Evolutionary conservation across 2,329 filamentous ascomycete genomes (phyloP).

Genomic region (Metarhizium album): DNA sequence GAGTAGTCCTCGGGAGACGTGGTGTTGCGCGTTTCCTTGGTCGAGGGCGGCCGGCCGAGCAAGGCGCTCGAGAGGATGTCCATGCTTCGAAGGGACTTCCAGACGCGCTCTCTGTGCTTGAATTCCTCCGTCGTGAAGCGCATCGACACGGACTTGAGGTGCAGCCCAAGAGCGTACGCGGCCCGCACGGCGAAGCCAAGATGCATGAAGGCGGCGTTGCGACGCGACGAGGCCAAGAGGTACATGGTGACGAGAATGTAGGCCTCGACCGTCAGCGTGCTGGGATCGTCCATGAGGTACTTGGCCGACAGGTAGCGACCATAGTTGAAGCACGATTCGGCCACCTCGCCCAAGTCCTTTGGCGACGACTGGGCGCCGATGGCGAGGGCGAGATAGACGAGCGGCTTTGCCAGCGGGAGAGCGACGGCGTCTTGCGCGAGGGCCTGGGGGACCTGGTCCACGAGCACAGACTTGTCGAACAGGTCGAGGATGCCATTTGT

Average conservation of each 20-base stretch:
- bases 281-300: slow-evolving; percentile 36
- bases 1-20: slow-evolving; percentile 14
- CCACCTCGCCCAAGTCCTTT: slow-evolving; percentile 15
- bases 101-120: slow-evolving; percentile 14
- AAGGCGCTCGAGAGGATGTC: slow-evolving; percentile 17
- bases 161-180: slow-evolving; percentile 45
- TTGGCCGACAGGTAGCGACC: slow-evolving; percentile 16
- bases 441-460: slow-evolving; percentile 11
- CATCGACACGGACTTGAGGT: slow-evolving; percentile 19
- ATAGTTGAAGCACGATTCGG: slow-evolving; percentile 16
- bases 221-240: slow-evolving; percentile 45
- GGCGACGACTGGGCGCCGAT: slow-evolving; percentile 19
- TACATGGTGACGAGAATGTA: slow-evolving; percentile 50
- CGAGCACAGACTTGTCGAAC: slow-evolving; percentile 19
- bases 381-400: slow-evolving; percentile 26
- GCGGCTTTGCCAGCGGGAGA: slow-evolving; percentile 12
- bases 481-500: slow-evolving; percentile 24
- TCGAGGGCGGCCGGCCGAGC: slow-evolving; percentile 16
- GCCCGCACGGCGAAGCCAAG: slow-evolving; percentile 47
- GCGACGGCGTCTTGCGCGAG: slow-evolving; percentile 3
- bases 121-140: slow-evolving; percentile 13
- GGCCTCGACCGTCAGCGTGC: slow-evolving; percentile 37
- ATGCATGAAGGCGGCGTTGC: slow-evolving; percentile 54
- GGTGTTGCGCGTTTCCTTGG: slow-evolving; percentile 12
- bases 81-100: slow-evolving; percentile 15